Evolutionary conservation across 306 rosid genomes (phyloP), one percentile per base, ranked within the genome.

Genomic region (Trichosanthes cucumerina): DNA sequence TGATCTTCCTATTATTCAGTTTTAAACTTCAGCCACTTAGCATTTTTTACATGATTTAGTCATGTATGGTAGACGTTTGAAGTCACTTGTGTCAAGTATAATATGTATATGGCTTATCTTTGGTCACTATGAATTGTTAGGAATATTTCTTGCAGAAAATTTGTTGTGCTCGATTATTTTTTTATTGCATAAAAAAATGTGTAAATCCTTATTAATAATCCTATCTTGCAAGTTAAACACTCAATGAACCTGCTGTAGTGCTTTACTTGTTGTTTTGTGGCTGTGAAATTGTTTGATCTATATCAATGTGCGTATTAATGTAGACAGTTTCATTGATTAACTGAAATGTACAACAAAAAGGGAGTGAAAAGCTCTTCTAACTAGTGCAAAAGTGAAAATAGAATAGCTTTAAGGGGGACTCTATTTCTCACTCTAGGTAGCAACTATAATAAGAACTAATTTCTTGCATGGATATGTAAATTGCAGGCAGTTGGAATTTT

Each of bases 401-500:
- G 46, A 66, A 8, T n/a, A 19, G 31, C 21, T 21, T 66, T 18
- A 19, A 19, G 19, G 16, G 47, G 50, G 50, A 68, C 14, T 66
- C 7, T 66, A n/a, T 66, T 66, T 66, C 70, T 38, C 24, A 9
- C 74, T 1, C 18, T n/a, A 66, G 23, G 53, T 41, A 54, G 53
- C 34, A 41, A 2, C 76, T 70, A 43, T 15, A 21, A 43, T 41
- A 43, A 43, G 76, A 23, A 43, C 74, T 87, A 71, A 74, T 47
- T 72, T 46, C 36, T 63, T 57, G 80, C 49, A 16, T 81, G 18
- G 75, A 44, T 38, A 68, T 82, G 66, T 86, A 87, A 71, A 73
- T 84, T 89, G 87, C 93, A 95, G 99, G 99, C 83, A 66, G 79
- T 47, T 95, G 99, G 99, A 92, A 83, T 81, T 92, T 92, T 86